phyloP scores from a whole-genome alignment of 345 rosid species.

The Barbarea vulgaris region DNA sequence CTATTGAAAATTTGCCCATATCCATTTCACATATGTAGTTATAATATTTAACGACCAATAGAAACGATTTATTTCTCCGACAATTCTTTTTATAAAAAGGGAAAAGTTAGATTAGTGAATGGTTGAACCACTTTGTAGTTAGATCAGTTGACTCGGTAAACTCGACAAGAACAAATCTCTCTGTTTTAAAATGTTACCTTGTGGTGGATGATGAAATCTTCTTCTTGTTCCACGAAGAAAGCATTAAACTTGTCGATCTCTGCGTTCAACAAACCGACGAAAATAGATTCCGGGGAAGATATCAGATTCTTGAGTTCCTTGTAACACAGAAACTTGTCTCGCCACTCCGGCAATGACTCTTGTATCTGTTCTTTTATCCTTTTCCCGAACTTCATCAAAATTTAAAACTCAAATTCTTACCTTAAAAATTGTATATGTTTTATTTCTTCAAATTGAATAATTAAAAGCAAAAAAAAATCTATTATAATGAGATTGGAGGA shows the following conservation, averaged over 20 bases:
- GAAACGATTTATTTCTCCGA: neutral
- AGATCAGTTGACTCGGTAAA: constrained; percentile 9
- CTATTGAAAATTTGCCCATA: too few species aligned
- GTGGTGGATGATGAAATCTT: constrained; percentile 82
- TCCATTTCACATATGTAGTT: neutral
- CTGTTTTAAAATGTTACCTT: constrained; percentile 50
- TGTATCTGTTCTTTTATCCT: constrained; percentile 73
- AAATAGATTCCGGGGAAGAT: constrained; percentile 52
- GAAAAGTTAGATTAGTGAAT: constrained; percentile 1
- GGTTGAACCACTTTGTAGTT: neutral
- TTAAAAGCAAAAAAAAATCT: neutral
- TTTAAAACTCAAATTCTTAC: neutral
- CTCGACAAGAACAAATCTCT: neutral
- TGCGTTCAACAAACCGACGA: constrained; percentile 57
- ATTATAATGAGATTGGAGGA: constrained; percentile 2
- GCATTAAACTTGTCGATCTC: constrained; percentile 91
- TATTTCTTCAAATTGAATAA: neutral
- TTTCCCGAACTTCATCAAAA: constrained; percentile 86
- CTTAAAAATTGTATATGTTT: neutral
- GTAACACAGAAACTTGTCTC: constrained; percentile 71
- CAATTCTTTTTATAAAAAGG: neutral
- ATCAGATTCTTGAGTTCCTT: constrained; percentile 83
- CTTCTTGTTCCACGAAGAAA: constrained; percentile 85
- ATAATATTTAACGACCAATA: constrained; percentile 9
- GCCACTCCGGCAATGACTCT: constrained; percentile 82